Percentiles rank a stretch among this genome's conserved stretches.
phyloP scores from a whole-genome alignment of 2,329 filamentous ascomycete genomes.

The Trichoderma sp. region DNA sequence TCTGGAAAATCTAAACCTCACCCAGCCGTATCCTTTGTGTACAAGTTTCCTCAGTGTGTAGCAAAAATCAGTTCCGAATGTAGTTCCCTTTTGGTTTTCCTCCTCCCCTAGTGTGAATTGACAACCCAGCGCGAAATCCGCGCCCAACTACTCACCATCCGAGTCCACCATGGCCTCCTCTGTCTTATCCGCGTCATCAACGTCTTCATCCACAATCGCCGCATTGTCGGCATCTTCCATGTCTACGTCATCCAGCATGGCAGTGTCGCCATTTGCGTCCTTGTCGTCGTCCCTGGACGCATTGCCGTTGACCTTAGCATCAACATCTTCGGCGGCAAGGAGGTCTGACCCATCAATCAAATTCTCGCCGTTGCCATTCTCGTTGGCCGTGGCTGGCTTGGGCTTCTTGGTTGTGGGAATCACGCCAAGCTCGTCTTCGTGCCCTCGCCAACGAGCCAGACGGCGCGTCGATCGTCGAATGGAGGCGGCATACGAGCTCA shows the following conservation, averaged over 20 bases:
- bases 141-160: slow-evolving; percentile 31
- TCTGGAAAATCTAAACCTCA: slow-evolving; percentile 39
- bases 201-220: slow-evolving; percentile 43
- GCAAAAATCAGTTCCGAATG: slow-evolving; percentile 49
- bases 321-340: neutral
- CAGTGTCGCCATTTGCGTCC: slow-evolving; percentile 41
- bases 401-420: slow-evolving; percentile 46
- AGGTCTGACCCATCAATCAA: slow-evolving; percentile 29
- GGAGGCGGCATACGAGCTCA: slow-evolving; percentile 63
- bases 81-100: neutral
- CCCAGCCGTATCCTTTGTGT: slow-evolving; percentile 36
- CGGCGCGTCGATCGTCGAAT: slow-evolving; percentile 63
- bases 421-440: slow-evolving; percentile 45
- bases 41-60: slow-evolving; percentile 44
- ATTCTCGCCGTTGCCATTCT: slow-evolving; percentile 29
- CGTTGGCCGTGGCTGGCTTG: slow-evolving; percentile 29
- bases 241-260: slow-evolving; percentile 51
- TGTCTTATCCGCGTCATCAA: slow-evolving; percentile 42
- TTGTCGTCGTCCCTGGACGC: slow-evolving; percentile 27
- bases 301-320: slow-evolving; percentile 14
- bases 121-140: neutral
- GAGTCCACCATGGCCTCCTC: slow-evolving; percentile 41
- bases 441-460: slow-evolving; percentile 65
- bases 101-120: neutral
- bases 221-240: slow-evolving; percentile 49